Conservation (phyloP, 371 early-diverging fungal genomes). For the Rhizopus arrhizus region DNA sequence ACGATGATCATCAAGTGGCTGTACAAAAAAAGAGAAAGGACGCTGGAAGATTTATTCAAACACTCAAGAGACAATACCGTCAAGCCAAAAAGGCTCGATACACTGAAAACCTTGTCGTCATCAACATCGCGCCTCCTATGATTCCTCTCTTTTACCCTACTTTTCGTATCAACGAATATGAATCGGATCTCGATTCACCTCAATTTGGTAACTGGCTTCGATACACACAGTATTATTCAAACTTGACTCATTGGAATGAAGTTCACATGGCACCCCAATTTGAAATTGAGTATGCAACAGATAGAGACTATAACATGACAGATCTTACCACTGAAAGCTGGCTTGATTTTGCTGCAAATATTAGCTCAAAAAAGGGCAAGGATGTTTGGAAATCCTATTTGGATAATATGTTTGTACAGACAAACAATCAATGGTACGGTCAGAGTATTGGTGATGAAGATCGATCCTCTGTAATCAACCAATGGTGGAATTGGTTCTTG, state of each 20-base stretch:
- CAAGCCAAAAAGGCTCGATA: slow-evolving; percentile 32
- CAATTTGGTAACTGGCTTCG: slow-evolving; percentile 23
- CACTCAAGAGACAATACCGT: slow-evolving; percentile 32
- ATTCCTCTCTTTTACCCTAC: slow-evolving; percentile 72
- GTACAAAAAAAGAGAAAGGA: slow-evolving; percentile 41
- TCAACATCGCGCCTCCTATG: slow-evolving; percentile 66
- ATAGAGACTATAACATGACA: slow-evolving; percentile 59
- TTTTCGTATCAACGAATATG: slow-evolving; percentile 65
- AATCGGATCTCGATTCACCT: slow-evolving; percentile 11
- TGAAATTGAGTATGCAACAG: slow-evolving; percentile 55
- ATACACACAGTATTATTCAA: slow-evolving; percentile 26
- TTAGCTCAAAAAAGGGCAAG: slow-evolving; percentile 20
- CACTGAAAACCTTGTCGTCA: slow-evolving; percentile 49
- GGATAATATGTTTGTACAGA: slow-evolving; percentile 32
- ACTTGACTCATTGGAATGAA: slow-evolving; percentile 25
- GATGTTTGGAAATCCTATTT: slow-evolving; percentile 23
- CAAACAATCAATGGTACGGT: slow-evolving; percentile 34
- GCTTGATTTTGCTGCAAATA: slow-evolving; percentile 41
- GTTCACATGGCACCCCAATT: slow-evolving; percentile 30
- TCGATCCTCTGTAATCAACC: background rate
- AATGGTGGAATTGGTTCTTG: slow-evolving; percentile 16
- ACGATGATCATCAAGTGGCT: slow-evolving; percentile 22
- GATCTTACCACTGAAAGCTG: slow-evolving; percentile 56
- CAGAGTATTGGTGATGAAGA: slow-evolving; percentile 11
- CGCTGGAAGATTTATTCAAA: slow-evolving; percentile 33